Evolutionary conservation across 164 flowering plant species (phyloP).

Genomic region (Cinnamomum chago): DNA sequence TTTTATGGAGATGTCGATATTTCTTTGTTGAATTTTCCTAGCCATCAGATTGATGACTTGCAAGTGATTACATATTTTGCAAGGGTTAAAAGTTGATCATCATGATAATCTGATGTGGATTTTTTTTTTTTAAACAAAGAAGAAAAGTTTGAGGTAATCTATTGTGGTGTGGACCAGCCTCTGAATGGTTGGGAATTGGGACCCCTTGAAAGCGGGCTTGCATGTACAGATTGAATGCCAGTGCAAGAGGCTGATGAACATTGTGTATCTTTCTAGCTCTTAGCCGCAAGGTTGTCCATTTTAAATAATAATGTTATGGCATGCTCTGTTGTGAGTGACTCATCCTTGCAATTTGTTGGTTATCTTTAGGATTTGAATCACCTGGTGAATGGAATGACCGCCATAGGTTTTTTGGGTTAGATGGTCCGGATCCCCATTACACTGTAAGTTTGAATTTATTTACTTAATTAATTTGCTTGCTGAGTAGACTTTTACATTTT

Average conservation of each 20-base stretch:
- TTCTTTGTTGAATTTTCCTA: neutral
- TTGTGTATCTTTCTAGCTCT: neutral
- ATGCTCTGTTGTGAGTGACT: neutral
- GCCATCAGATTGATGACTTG: neutral
- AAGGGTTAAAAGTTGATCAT: no score
- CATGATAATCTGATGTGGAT: no score
- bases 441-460: slow-evolving; percentile 38
- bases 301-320: neutral
- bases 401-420: slow-evolving; percentile 57
- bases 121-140: no score
- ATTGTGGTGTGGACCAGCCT: neutral
- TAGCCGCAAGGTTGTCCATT: neutral
- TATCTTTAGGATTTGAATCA: slow-evolving; percentile 62
- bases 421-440: slow-evolving; percentile 71
- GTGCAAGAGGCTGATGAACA: neutral
- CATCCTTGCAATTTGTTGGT: neutral
- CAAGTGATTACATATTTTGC: no score
- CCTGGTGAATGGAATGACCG: slow-evolving; percentile 81
- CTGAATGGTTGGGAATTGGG: neutral
- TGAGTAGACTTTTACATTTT: neutral
- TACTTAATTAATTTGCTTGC: neutral
- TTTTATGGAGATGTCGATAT: neutral
- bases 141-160: no score
- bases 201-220: neutral
- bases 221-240: neutral